phyloP scores from a whole-genome alignment of 148 eudicot genomes.

The Heliamphora exappendiculata region DNA sequence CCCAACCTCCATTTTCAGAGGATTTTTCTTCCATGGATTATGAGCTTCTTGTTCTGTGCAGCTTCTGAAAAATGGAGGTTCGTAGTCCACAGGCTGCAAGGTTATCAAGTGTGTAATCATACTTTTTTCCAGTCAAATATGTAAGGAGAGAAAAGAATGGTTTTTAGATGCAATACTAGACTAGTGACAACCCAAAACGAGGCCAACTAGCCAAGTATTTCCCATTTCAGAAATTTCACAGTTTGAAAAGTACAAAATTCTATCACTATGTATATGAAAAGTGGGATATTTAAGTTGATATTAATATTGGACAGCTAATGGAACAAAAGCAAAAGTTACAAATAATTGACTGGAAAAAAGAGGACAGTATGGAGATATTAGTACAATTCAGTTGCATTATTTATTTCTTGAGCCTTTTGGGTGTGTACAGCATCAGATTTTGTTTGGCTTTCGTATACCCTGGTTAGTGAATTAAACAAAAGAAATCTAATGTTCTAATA shows the following conservation, averaged over 20 bases:
- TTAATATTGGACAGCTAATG: not conserved
- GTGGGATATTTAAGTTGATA: not conserved
- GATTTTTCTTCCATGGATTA: conserved; percentile 68
- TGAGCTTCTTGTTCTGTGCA: conserved; percentile 73
- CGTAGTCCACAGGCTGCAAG: conserved; percentile 83
- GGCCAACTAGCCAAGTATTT: not conserved
- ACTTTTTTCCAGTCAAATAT: not conserved
- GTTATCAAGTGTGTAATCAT: not conserved
- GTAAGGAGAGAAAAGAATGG: not conserved
- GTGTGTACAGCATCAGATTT: not conserved
- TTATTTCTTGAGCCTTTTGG: not conserved
- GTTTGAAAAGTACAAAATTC: not conserved
- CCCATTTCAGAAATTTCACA: not conserved
- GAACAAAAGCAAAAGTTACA: not conserved
- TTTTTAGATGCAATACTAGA: not conserved
- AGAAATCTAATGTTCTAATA: not conserved
- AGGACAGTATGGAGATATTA: not conserved
- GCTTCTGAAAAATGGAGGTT: conserved; percentile 91
- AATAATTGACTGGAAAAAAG: too few species aligned
- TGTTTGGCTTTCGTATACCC: not conserved
- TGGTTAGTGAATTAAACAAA: not conserved
- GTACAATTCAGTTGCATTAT: not conserved
- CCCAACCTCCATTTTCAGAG: conserved; percentile 82
- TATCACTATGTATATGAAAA: not conserved
- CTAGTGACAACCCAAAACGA: not conserved